Evolutionary conservation across 495 filamentous ascomycete genomes (phyloP), one percentile per base, ranked within the genome.

Genomic region (Evernia prunastri): DNA sequence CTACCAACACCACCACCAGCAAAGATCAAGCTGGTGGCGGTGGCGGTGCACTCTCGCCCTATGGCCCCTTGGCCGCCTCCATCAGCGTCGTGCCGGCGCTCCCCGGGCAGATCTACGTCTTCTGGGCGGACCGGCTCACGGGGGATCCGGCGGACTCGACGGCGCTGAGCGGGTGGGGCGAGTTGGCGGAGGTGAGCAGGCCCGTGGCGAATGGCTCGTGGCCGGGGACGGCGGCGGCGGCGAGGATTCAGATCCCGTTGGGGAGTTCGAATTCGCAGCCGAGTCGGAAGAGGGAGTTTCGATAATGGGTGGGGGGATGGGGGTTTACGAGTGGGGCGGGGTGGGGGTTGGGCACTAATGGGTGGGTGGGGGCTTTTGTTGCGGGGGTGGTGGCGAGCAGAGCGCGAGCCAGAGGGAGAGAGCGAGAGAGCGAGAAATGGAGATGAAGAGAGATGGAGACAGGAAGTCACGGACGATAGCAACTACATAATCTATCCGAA

Each of bases 101-200:
- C 15, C 23, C 23, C 9, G 45, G 23, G 37, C 56, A 58, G 12
- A 37, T 71, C 12, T 63, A 64, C 51, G 60, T 71, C 4, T 60
- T 71, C 47, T 71, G 60, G 63, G 67, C 69, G 2, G 69, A 69
- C 18, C 43, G 45, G 27, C 25, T 62, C 1, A 60, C 64, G 25
- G 61, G 66, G 4, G 58, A 69, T 36, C 63, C 64, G 27, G 49
- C 17, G 9, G 56, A 51, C 4, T 29, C 54, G 36, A 31, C 15
- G 13, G 61, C 59, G 18, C 56, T 29, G 15, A 64, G 54, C 37
- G 67, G 67, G 20, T 66, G 61, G n/a, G 18, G 42, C 23, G 31
- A 58, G 47, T 31, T 69, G 31, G 18, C 23, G 15, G 33, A 66
- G 57, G 45, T 66, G 17, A 69, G 57, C 23, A 47, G 58, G 51